A percentile compares a stretch with the other conserved stretches of the same genome.
These are phyloP conservation scores for Nannizziopsis barbatae DNA, from an alignment of 2,329 filamentous ascomycete genomes.

Conservation along the genomic window DNA sequence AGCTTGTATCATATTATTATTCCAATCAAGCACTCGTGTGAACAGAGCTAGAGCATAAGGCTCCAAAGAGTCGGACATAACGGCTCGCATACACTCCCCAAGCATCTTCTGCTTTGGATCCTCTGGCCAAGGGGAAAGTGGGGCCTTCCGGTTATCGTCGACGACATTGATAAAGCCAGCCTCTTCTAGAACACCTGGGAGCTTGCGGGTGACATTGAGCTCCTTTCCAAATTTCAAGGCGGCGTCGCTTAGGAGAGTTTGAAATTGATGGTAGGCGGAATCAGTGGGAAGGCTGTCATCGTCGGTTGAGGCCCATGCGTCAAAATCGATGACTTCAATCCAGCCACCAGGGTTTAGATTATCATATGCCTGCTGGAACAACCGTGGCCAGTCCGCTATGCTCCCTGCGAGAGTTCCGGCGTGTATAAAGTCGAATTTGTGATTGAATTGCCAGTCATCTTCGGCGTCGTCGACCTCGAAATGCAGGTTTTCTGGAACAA, in stretches of 20 bases:
- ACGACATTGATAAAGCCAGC: constrained; percentile 43
- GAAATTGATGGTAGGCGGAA: constrained; percentile 18
- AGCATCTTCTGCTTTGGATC: constrained; percentile 14
- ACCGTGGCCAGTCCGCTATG: constrained; percentile 24
- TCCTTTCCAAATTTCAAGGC: constrained; percentile 20
- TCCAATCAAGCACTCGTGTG: constrained; percentile 19
- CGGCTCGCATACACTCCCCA: constrained; percentile 16
- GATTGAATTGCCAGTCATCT: constrained; percentile 31
- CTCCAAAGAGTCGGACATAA: constrained; percentile 20
- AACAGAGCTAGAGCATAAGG: constrained; percentile 21
- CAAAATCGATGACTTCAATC: constrained; percentile 24
- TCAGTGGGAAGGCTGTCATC: constrained; percentile 20
- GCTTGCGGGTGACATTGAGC: constrained; percentile 22
- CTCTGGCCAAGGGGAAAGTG: constrained; percentile 28
- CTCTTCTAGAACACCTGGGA: constrained; percentile 35
- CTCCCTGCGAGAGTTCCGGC: constrained; percentile 28
- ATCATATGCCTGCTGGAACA: constrained; percentile 20
- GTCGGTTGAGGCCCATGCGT: constrained; percentile 23
- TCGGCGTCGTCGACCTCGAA: constrained; percentile 40
- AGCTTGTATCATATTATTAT: constrained; percentile 13
- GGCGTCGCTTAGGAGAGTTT: constrained; percentile 17
- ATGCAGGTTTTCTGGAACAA: constrained; percentile 40
- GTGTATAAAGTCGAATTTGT: constrained; percentile 33
- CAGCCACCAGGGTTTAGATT: constrained; percentile 23
- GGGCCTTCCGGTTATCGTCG: constrained; percentile 23